phyloP scores from a whole-genome alignment of 1,284 basidiomycete genomes.

The Pyrrhoderma lamaoense region DNA sequence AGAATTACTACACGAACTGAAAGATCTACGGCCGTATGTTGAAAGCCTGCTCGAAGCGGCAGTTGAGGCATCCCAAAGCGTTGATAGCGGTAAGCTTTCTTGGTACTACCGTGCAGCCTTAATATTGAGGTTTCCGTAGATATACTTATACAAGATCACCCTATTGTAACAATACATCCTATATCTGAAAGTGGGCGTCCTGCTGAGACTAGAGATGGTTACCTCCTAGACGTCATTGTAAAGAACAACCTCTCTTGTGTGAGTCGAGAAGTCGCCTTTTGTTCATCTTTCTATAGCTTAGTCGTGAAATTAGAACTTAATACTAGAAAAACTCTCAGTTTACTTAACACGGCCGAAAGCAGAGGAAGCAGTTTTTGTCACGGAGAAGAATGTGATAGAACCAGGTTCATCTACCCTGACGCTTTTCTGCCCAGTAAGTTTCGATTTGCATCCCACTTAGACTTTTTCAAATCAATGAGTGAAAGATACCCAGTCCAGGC shows the following conservation, averaged over 20 bases:
- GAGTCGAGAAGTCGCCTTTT: too few relatives aligned
- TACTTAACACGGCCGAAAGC: slow-evolving; percentile 48
- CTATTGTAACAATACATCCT: slow-evolving; percentile 49
- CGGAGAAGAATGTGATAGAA: slow-evolving; percentile 31
- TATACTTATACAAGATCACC: slow-evolving; percentile 58
- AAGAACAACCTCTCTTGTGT: slow-evolving; percentile 70
- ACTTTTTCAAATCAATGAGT: slow-evolving; percentile 3
- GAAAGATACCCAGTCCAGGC: slow-evolving; percentile 9
- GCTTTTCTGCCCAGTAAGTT: slow-evolving; percentile 63
- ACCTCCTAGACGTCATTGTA: slow-evolving; percentile 48
- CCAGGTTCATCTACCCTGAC: slow-evolving; percentile 50
- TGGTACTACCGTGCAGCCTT: neutral
- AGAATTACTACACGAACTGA: slow-evolving; percentile 46
- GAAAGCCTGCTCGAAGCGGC: slow-evolving; percentile 45
- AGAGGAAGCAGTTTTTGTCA: slow-evolving; percentile 45
- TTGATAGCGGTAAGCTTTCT: slow-evolving; percentile 49
- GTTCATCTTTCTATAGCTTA: neutral
- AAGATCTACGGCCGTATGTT: slow-evolving; percentile 47
- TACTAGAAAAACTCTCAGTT: slow-evolving; percentile 45
- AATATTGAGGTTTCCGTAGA: slow-evolving; percentile 35
- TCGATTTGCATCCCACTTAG: neutral
- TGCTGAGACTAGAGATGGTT: slow-evolving; percentile 57
- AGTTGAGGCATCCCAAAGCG: slow-evolving; percentile 36
- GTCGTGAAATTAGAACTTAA: slow-evolving; percentile 33
- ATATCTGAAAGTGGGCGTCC: slow-evolving; percentile 35